Conservation (phyloP, 805 yeast species). For the Yarrowia sp. region DNA sequence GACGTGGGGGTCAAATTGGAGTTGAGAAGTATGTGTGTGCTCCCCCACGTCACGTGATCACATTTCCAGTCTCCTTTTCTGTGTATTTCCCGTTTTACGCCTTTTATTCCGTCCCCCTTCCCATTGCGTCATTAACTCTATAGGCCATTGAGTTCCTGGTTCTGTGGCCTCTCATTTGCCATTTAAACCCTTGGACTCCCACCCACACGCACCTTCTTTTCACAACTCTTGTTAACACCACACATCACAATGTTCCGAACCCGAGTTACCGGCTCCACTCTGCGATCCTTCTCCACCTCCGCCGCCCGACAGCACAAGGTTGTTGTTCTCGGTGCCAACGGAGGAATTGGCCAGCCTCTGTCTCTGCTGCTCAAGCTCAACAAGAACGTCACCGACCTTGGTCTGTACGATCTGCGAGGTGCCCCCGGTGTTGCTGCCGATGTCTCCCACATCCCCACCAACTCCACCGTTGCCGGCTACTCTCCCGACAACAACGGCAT, state of each 20-base stretch:
- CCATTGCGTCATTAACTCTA: slow-evolving; percentile 18
- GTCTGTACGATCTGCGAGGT: slow-evolving; percentile 84
- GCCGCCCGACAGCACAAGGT: slow-evolving; percentile 47
- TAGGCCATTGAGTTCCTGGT: not conserved
- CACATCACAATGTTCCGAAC: slow-evolving; percentile 33
- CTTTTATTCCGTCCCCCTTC: not conserved
- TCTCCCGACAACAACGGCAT: slow-evolving; percentile 72
- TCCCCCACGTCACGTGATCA: too few relatives aligned
- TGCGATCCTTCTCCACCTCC: slow-evolving; percentile 39
- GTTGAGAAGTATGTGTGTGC: too few relatives aligned
- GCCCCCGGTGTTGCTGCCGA: slow-evolving; percentile 90
- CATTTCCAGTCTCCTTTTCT: too few relatives aligned
- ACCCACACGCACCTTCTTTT: not conserved
- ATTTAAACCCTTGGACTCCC: not conserved
- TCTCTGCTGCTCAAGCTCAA: slow-evolving; percentile 79
- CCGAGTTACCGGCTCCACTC: slow-evolving; percentile 33
- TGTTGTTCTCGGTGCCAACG: slow-evolving; percentile 84
- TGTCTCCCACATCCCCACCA: slow-evolving; percentile 80
- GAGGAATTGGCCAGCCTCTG: slow-evolving; percentile 94
- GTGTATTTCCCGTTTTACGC: too few relatives aligned
- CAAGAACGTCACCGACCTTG: slow-evolving; percentile 66
- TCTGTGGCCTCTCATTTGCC: slow-evolving; percentile 21
- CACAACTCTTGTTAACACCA: not conserved
- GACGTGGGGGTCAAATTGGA: too few relatives aligned
- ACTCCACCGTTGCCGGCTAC: slow-evolving; percentile 63